Conservation (phyloP, 305 asterid species). For the Nicotiana rustica region DNA sequence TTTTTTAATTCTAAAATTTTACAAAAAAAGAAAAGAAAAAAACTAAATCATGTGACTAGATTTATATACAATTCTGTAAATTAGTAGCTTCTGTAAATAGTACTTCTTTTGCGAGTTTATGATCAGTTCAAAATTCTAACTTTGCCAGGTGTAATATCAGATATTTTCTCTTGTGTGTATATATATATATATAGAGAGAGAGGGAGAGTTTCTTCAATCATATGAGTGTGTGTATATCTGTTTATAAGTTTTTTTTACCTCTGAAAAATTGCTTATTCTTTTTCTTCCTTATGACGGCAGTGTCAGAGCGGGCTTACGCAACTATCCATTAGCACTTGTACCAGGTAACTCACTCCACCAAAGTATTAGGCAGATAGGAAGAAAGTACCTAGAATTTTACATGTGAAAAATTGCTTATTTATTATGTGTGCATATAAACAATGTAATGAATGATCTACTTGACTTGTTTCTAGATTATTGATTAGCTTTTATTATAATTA, state of each 20-base stretch:
- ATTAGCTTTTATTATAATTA: constrained; percentile 4
- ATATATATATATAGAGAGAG: too few species aligned
- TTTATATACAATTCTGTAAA: background rate
- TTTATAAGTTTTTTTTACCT: background rate
- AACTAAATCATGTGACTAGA: background rate
- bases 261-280: background rate
- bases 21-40: too few species aligned
- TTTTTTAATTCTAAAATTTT: background rate
- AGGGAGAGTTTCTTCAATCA: background rate
- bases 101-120: background rate
- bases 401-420: background rate
- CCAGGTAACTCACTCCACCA: too few species aligned
- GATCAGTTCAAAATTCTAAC: background rate
- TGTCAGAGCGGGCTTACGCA: too few species aligned
- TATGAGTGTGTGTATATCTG: background rate
- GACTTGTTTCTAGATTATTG: constrained; percentile 23
- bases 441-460: background rate
- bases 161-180: too few species aligned
- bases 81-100: background rate
- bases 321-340: too few species aligned
- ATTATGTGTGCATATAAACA: background rate
- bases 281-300: too few species aligned
- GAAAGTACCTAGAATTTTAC: background rate
- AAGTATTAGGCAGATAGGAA: too few species aligned
- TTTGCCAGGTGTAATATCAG: background rate